Base-by-base conservation (phyloP, 75 land plant genomes). In the Cunninghamia lanceolata region DNA sequence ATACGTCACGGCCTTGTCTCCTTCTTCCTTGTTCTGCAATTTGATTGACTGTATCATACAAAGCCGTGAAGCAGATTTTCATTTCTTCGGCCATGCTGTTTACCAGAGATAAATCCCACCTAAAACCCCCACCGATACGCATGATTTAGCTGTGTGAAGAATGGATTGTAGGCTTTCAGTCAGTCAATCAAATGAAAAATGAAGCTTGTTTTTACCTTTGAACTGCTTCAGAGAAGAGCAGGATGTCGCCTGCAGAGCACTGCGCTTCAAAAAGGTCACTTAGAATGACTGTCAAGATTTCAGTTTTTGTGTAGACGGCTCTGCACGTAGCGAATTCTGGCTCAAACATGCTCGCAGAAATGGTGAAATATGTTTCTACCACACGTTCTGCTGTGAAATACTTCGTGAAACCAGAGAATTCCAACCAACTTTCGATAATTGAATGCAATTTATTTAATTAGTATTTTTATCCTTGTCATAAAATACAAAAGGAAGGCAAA, bases 361-460 rank as follows among this genome's bases (percentile, higher is more conserved):
- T 9, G 76, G 88, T 85, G 46, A 90, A 82, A 84, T 88, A 88
- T 91, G 91, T 91, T 84, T 90, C 89, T 15, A 85, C 9, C 45
- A 87, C 86, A 53, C 88, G 88, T 52, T 90, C 84, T 81, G 91
- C 84, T 6, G 84, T 88, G 53, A 93, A 89, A 10, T 35, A 46
- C 73, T 92, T 87, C 3, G 89, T 77, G 46, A 96, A 85, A 9
- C 87, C 87, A 59, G 89, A 83, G 0, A 86, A 84, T 28, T 85
- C 83, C 88, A 92, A 90, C 98, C 98, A 96, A 81, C 96, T 92
- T 42, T 53, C 35, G 45, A 84, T 38, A 19, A 45, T 35, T 15
- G 19, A 46, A 15, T 77, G 36, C 32, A 17, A 25, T 19, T 38
- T 17, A 14, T 0, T 2, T 32, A 30, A 9, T 13, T 32, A 73